A percentile compares a stretch with the other conserved stretches of the same genome.
Conservation (phyloP, 495 filamentous ascomycete species). For the Xylaria intraflava region DNA sequence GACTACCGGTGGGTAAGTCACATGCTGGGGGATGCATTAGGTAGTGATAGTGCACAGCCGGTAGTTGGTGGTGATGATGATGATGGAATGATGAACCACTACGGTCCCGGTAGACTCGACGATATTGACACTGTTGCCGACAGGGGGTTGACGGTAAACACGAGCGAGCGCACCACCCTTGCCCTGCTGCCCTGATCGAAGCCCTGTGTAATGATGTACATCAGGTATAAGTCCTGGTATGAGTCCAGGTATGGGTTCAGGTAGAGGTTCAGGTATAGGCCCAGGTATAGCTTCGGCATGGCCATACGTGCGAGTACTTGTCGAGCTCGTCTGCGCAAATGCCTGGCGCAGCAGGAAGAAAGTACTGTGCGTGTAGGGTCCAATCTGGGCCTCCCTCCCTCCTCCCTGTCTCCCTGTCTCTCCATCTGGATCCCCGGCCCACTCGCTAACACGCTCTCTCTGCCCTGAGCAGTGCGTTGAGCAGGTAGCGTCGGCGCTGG, state of each 20-base stretch:
- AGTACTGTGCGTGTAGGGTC: constrained; percentile 14
- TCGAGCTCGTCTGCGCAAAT: not conserved
- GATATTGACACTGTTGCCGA: constrained; percentile 9
- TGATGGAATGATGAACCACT: constrained; percentile 11
- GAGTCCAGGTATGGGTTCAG: too few relatives aligned
- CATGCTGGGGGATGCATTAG: not conserved
- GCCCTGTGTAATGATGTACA: constrained; percentile 2
- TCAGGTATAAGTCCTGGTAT: too few relatives aligned
- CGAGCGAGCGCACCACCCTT: constrained; percentile 7
- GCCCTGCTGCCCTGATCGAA: constrained; percentile 8
- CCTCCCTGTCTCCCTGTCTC: constrained; percentile 13
- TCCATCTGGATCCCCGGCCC: constrained; percentile 6
- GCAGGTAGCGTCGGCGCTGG: too few relatives aligned
- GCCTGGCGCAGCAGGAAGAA: not conserved
- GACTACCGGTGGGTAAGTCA: not conserved
- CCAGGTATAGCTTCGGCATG: too few relatives aligned
- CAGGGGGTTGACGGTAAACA: constrained; percentile 7
- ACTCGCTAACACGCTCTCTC: too few relatives aligned
- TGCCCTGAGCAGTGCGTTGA: too few relatives aligned
- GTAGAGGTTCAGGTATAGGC: too few relatives aligned
- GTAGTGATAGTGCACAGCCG: not conserved
- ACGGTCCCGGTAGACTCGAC: not conserved
- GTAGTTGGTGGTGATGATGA: not conserved
- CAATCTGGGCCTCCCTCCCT: constrained; percentile 11
- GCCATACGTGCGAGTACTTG: too few relatives aligned